Evolutionary conservation across 306 rosid species (phyloP), one percentile per base, ranked within the genome.

Genomic region (Sphenostylis stenocarpa): DNA sequence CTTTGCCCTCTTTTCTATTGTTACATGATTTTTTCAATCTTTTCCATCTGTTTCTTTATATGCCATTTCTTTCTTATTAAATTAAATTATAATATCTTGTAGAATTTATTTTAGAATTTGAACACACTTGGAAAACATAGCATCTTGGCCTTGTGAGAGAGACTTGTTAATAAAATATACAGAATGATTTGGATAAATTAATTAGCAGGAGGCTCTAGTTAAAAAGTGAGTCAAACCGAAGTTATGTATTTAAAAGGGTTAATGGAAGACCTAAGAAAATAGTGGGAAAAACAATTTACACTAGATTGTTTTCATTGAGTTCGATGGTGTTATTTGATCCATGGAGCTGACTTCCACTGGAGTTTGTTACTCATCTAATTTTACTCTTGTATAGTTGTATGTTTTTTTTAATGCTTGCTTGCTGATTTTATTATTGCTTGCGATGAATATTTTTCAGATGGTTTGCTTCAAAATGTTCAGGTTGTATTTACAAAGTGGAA

Each of bases 401-500:
- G 0, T 39, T 10, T 53, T 62, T 80, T 31, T 61, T 20, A 31
- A 33, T 52, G 61, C 28, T 70, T 69, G 28, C 41, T 75, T 55
- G 23, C 14, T 56, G 47, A 33, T 67, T 81, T 53, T 38, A 56
- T 73, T 68, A 77, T 26, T 61, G 43, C 70, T 34, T 55, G 74
- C 61, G 80, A 61, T 64, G 67, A 62, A 43, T 65, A 66, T 41
- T 81, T 72, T 70, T 71, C 87, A 96, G 99, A 84, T 70, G 84
- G 84, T 69, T 85, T 96, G 86, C 76, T 79, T 53, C 80, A 89
- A 76, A 90, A 79, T 68, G 89, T 87, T 47, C 73, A 82, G 29
- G 81, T 6, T 17, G 62, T 88, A 70, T 71, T 96, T 75, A 55
- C 88, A 33, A 87, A 86, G 76, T 96, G 98, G 99, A 84, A 88